Evolutionary conservation across 345 rosid genomes (phyloP).

Genomic region (Schrenkiella parvula): DNA sequence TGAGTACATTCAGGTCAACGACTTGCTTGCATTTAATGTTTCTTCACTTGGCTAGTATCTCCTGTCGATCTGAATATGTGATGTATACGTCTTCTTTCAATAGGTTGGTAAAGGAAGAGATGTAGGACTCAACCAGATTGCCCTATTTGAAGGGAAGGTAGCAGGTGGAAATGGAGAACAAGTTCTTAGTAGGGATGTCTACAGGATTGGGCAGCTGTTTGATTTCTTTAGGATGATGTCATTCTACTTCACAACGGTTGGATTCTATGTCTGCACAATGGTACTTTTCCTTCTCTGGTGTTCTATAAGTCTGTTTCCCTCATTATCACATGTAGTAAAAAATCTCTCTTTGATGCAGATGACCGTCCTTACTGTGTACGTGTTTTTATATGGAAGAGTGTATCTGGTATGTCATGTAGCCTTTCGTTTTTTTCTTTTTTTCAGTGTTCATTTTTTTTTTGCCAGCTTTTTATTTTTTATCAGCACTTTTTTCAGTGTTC

Average conservation of each 20-base stretch:
- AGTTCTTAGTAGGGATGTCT: constrained; percentile 94
- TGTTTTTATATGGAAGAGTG: constrained; percentile 86
- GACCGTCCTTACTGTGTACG: constrained; percentile 92
- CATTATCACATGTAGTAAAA: constrained; percentile 23
- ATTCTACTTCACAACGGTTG: constrained; percentile 95
- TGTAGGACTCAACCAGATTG: constrained; percentile 98
- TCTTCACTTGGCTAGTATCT: constrained; percentile 14
- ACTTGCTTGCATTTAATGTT: constrained; percentile 12
- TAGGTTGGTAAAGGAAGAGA: constrained; percentile 99
- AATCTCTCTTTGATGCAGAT: constrained; percentile 56
- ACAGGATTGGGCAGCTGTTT: constrained; percentile 93
- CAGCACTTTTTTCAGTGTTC: background rate
- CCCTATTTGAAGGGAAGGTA: constrained; percentile 97
- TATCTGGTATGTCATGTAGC: constrained; percentile 69
- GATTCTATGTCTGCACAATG: constrained; percentile 96
- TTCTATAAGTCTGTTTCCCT: constrained; percentile 12
- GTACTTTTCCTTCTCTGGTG: constrained; percentile 37
- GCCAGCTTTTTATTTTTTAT: too few species aligned
- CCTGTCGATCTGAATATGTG: constrained; percentile 5
- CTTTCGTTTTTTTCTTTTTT: constrained; percentile 2
- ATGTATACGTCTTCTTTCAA: constrained; percentile 18
- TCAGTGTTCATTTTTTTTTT: too few species aligned
- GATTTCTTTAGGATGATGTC: constrained; percentile 99
- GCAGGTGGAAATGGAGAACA: constrained; percentile 99
- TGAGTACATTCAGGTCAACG: constrained; percentile 85